Evolutionary conservation across 805 yeast genomes (phyloP).

Genomic region (Candida verbasci): DNA sequence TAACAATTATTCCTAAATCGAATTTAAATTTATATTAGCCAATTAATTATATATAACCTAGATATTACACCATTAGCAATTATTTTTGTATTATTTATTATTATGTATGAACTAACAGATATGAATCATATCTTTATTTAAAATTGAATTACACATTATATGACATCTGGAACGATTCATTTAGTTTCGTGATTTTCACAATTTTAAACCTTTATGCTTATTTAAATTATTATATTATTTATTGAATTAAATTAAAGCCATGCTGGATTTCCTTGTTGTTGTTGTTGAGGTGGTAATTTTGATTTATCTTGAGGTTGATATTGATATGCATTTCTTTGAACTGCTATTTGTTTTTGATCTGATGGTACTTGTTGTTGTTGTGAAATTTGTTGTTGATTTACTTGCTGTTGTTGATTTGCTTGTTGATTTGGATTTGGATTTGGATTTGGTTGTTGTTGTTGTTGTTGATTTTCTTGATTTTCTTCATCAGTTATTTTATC

Average conservation of each 20-base stretch:
- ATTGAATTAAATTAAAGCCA: slow-evolving; percentile 12
- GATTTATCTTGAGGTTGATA: slow-evolving; percentile 11
- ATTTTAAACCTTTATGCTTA: no score
- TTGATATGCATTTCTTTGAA: slow-evolving; percentile 11
- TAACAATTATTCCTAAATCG: no score
- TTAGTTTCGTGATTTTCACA: no score
- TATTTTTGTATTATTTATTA: no score
- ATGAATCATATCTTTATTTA: no score
- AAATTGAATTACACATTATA: no score
- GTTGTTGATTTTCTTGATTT: slow-evolving; percentile 11
- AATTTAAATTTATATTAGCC: no score
- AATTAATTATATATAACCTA: no score
- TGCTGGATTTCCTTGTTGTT: slow-evolving; percentile 16
- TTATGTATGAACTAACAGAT: no score
- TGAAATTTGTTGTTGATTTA: slow-evolving; percentile 8
- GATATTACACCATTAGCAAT: no score
- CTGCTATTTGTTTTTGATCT: not conserved
- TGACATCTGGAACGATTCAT: no score
- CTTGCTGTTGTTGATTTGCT: slow-evolving; percentile 8
- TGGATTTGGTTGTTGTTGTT: slow-evolving; percentile 13
- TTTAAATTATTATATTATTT: no score
- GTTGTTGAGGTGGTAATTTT: slow-evolving; percentile 11
- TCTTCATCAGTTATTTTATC: slow-evolving; percentile 26
- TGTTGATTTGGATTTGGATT: slow-evolving; percentile 19
- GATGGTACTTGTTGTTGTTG: slow-evolving; percentile 9